Evolutionary conservation across 371 early-diverging fungal genomes (phyloP), one percentile per base, ranked within the genome.

Genomic region (Mucor mucedo): DNA sequence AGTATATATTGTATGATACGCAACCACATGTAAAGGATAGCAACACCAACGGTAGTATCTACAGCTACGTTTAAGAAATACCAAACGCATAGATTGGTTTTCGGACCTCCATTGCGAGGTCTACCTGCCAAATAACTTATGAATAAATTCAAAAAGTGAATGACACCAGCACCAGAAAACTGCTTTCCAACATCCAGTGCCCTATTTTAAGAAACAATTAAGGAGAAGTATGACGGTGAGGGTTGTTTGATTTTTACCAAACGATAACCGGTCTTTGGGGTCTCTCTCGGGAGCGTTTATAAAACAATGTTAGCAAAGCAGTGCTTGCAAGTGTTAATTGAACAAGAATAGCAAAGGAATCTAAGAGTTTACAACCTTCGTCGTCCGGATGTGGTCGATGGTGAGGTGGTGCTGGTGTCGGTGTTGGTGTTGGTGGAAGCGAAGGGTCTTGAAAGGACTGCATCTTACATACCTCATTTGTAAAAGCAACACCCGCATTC

Each of bases 141-240:
- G 21, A 76, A 66, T 13, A 89, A 62, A 42, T 89, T 89, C 28
- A 86, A 62, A 11, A 81, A 76, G 59, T 89, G 89, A 41, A 89
- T 79, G 28, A 87, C 76, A 21, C 74, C 76, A 45, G 83, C 85
- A 21, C 89, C 89, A 4, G 81, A 63, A 58, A 84, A 82, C 55
- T 89, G 89, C 53, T 89, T 89, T 56, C 83, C 82, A 21, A 86
- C 86, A 72, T 89, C 89, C 52, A 83, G 79, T 50, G 83, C 70
- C 89, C 89, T 89, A 47, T 35, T 14, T 9, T 63, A 52, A 32
- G 53, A 65, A 52, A 55, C 48, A 30, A 59, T 52, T 60, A 14
- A 58, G 16, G 41, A 14, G 45, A 16, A 13, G 3, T 10, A 33
- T 9, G 27, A 13, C 14, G 42, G 2, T 39, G 27, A 5, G 41